Base-by-base conservation (phyloP, 2,329 filamentous ascomycete genomes). In the Lithohypha guttulata region DNA sequence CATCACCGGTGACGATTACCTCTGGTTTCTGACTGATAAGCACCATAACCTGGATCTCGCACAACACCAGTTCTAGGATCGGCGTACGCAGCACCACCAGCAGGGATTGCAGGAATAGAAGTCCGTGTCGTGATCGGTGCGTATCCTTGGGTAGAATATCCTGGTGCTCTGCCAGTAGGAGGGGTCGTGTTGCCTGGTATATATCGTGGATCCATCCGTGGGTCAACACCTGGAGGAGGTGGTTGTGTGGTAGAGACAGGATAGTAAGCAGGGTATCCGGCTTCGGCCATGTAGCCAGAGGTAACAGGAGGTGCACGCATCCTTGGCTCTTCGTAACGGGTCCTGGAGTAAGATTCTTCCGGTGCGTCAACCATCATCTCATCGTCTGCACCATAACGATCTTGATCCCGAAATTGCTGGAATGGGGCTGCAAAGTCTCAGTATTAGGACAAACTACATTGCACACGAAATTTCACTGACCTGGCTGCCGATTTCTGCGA, bases 251-350 rank as follows among this genome's bases (percentile, higher is more conserved):
- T 19, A n/a, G 40, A 39, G 25, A 49, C 48, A 35, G 48, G 34
- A 41, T 49, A 46, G 31, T 35, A 32, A 27, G 48, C 41, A 25
- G 45, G 36, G 39, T 49, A 49, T 31, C 34, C 39, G 14, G 48
- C 34, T 7, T 49, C 46, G 13, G 44, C 36, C 3, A 47, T 17
- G 42, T 47, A 51, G 19, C 29, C 29, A 15, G 43, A 42, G 17
- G 38, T 43, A 20, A 44, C 44, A 3, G 29, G 19, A 3, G 37
- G 30, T 23, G 20, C 19, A 33, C 30, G 29, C 34, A 33, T 33
- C 37, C 29, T 32, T 13, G 29, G 29, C 6, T 40, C 30, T 20
- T 40, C 37, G n/a, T 33, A 33, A 18, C 37, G 20, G 27, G 21
- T 20, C n/a, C n/a, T n/a, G 4, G 20, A 17, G 20, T 30, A 40